Base-by-base conservation (phyloP, 768 basidiomycete genomes). In the Termitomyces sp. region DNA sequence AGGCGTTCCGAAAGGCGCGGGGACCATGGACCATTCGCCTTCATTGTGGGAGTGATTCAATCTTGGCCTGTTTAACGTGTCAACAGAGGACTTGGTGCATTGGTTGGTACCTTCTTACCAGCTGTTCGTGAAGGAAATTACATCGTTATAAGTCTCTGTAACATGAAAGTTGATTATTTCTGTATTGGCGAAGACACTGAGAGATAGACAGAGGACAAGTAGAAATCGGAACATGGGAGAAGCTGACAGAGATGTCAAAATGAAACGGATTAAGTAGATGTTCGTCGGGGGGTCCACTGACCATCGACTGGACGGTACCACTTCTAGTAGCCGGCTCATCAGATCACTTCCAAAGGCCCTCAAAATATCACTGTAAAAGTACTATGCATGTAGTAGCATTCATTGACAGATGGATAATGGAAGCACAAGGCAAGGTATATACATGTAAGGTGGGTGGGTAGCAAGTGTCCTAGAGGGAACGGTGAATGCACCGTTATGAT, bases 121-220 rank as follows among this genome's bases (percentile, higher is more conserved):
- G 32, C 64, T 53, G 44, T 55, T 48, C 4, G 63, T 58, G 36
- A 64, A 64, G 7, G 63, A 40, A 56, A 63, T 18, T 25, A 54
- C 39, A 10, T 64, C 44, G 31, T 65, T 63, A 16, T 57, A 49
- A 6, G 57, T 61, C 39, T 66, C 66, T 15, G 67, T 60, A 43
- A 73, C 68, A 23, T 63, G 65, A 63, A 87, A 83, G 65, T 82
- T 83, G 65, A 83, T 67, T 60, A 88, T 86, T 70, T 88, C 84
- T 33, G 86, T 88, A 66, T 88, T 86, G 20, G 78, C 83, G 48
- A 68, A 60, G 11, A 56, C 66, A n/a, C 53, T 43, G 27, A 54
- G 42, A 45, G 56, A 42, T n/a, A 58, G 48, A 50, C 15, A 43
- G 36, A 56, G 52, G n/a, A 46, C 22, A 3, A 46, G 13, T 2